These are phyloP conservation scores for Debaryomyces sp. DNA, from an alignment of 1,139 yeast species.

Conservation along the genomic window DNA sequence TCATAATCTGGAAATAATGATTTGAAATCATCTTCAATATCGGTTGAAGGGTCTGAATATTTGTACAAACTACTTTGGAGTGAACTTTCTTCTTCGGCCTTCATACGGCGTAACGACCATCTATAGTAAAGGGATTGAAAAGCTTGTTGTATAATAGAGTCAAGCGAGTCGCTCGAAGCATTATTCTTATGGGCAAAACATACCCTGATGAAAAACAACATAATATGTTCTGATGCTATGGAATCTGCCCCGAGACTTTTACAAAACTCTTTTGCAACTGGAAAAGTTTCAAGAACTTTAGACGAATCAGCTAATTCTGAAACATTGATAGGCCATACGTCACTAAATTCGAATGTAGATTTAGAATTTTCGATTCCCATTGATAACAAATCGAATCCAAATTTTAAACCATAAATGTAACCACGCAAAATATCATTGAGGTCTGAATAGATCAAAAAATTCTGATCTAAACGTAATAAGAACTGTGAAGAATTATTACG, in stretches of 20 bases:
- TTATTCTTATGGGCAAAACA: slow-evolving; percentile 28
- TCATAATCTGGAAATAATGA: slow-evolving; percentile 87
- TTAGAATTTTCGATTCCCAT: slow-evolving; percentile 18
- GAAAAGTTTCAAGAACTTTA: slow-evolving; percentile 29
- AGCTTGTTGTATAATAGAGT: slow-evolving; percentile 40
- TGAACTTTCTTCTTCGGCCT: slow-evolving; percentile 63
- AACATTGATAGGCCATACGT: slow-evolving; percentile 54
- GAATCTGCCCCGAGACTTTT: slow-evolving; percentile 49
- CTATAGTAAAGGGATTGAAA: slow-evolving; percentile 69
- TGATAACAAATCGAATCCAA: slow-evolving; percentile 65
- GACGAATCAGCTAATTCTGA: slow-evolving; percentile 22
- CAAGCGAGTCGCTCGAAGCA: slow-evolving; percentile 12
- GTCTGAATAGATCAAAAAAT: slow-evolving; percentile 66
- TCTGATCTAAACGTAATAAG: slow-evolving; percentile 54
- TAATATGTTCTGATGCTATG: slow-evolving; percentile 47
- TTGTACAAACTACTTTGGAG: slow-evolving; percentile 65
- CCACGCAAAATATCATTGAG: slow-evolving; percentile 77
- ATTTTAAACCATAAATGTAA: slow-evolving; percentile 64
- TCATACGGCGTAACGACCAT: slow-evolving; percentile 75
- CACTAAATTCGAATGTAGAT: slow-evolving; percentile 24
- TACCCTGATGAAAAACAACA: slow-evolving; percentile 34
- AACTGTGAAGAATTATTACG: slow-evolving; percentile 75
- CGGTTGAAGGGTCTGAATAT: slow-evolving; percentile 62
- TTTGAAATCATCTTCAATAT: slow-evolving; percentile 74
- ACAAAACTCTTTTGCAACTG: slow-evolving; percentile 36